These are phyloP conservation scores for Ophiostoma sp. DNA, from an alignment of 2,329 filamentous ascomycete species.

Conservation along the genomic window DNA sequence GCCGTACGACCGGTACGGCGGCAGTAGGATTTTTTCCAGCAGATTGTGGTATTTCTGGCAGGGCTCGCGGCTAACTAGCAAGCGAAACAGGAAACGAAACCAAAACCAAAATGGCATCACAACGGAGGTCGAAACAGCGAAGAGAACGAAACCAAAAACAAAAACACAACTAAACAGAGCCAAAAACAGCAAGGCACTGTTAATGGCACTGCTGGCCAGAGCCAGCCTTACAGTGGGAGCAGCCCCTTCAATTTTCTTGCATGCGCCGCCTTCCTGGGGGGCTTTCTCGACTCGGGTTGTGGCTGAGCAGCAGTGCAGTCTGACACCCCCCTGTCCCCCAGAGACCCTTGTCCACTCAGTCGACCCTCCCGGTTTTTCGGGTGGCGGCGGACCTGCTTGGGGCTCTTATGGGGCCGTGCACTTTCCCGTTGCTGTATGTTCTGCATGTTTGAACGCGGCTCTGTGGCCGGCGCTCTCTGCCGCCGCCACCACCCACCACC, in stretches of 20 bases:
- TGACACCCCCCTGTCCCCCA: not conserved
- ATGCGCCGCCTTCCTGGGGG: constrained; percentile 2
- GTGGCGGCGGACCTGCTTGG: not conserved
- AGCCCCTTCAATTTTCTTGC: not conserved
- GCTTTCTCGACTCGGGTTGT: not conserved
- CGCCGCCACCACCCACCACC: not conserved
- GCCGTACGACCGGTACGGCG: constrained; percentile 1
- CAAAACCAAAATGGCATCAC: not conserved
- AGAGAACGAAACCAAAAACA: too few species aligned
- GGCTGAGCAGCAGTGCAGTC: constrained; percentile 5
- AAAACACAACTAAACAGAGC: not conserved
- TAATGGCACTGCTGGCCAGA: not conserved
- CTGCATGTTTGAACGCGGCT: constrained; percentile 1
- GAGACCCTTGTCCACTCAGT: not conserved
- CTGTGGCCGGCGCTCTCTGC: not conserved
- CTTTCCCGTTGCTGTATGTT: not conserved
- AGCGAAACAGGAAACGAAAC: not conserved
- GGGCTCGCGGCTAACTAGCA: constrained; percentile 1
- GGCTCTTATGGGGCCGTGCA: constrained; percentile 1
- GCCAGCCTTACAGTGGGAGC: not conserved
- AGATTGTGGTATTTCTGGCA: not conserved
- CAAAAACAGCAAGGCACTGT: constrained; percentile 3
- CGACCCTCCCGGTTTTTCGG: not conserved
- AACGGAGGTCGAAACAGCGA: not conserved
- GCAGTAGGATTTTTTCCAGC: not conserved